Conservation (phyloP, 805 yeast species). For the Nematodospora valgi region DNA sequence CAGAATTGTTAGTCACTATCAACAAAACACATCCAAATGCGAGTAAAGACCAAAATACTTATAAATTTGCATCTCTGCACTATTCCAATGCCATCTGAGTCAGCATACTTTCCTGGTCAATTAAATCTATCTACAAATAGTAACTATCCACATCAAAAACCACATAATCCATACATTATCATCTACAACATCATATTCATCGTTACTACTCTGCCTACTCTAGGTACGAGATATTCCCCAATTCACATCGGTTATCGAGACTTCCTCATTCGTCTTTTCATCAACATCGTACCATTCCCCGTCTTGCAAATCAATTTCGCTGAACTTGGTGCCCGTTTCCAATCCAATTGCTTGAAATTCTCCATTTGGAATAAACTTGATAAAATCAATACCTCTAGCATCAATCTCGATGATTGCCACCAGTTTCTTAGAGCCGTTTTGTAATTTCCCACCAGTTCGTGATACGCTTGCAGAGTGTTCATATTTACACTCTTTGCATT, state of each 20-base stretch:
- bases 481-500: slow-evolving; percentile 61
- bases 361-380: slow-evolving; percentile 67
- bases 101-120: too few species aligned
- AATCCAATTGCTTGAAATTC: slow-evolving; percentile 53
- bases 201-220: background rate
- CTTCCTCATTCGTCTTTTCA: slow-evolving; percentile 77
- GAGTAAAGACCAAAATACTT: too few species aligned
- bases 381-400: slow-evolving; percentile 78
- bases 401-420: slow-evolving; percentile 65
- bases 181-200: background rate
- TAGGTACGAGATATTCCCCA: slow-evolving; percentile 53
- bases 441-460: slow-evolving; percentile 29
- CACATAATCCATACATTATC: too few species aligned
- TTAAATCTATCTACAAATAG: too few species aligned
- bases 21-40: too few species aligned
- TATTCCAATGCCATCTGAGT: too few species aligned
- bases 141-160: too few species aligned
- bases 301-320: slow-evolving; percentile 68
- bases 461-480: slow-evolving; percentile 35
- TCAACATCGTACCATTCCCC: slow-evolving; percentile 96
- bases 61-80: too few species aligned
- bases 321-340: slow-evolving; percentile 49
- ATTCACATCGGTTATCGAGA: slow-evolving; percentile 67
- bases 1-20: too few species aligned
- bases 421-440: slow-evolving; percentile 38